Evolutionary conservation across 2,329 filamentous ascomycete species (phyloP), one percentile per base, ranked within the genome.

Genomic region (Ophiocordyceps robertsii): DNA sequence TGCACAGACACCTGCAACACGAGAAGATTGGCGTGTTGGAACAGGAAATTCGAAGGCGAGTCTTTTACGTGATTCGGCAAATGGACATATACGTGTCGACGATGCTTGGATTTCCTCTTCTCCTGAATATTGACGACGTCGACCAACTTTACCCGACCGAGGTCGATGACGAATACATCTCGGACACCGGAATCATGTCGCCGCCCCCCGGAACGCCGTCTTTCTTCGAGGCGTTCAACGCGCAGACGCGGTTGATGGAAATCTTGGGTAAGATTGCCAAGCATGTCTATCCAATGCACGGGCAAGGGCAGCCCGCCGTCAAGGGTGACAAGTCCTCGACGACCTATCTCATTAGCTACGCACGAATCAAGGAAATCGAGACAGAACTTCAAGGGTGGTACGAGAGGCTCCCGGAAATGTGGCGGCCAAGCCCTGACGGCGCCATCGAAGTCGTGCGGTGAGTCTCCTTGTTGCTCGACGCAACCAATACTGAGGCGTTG

Each of bases 351-450:
- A 76, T 84, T 46, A 80, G 74, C 53, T 79, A 80, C 51, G 62
- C 71, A 2, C 69, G 72, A 39, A 77, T 84, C 46, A 74, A 77
- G 48, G 73, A 76, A 50, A 77, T 82, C 39, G 81, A 84, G 56
- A 59, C 65, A 6, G 75, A 81, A 42, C 63, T 85, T 39, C 72
- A 77, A 38, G 61, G 67, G 35, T 84, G 80, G 79, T 72, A 76
- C 39, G 73, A 79, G 46, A 65, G 69, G 42, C 61, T 98, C 24
- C 90, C 89, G 0, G 70, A 79, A 50, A 76, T 79, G 42, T 78
- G 95, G 62, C 81, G 83, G 46, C 88, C 88, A 1, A 87, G 85
- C 47, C 75, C 80, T 1, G 86, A 92, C 40, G 83, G 81, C 0
- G 72, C 81, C 1, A 74, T 80, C 30, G 80, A 89, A 53, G 74